Evolutionary conservation across 169 alveolate species (phyloP), one percentile per base, ranked within the genome.

Genomic region (Plasmodium gonderi): DNA sequence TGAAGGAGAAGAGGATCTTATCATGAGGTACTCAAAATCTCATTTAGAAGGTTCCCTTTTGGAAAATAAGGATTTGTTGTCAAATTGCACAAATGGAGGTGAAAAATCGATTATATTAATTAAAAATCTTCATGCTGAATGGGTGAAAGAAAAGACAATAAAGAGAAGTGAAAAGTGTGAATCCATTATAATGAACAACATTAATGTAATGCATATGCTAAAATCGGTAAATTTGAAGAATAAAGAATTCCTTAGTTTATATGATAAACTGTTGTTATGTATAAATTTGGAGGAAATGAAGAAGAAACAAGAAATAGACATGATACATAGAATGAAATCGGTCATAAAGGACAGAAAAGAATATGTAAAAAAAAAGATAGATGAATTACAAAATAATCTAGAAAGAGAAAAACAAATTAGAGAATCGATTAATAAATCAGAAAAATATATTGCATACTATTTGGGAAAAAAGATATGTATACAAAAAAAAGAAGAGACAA

Each of bases 361-460:
- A 40, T 38, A 36, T 60, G 29, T 87, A 51, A 36, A 2, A 33
- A 44, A 67, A 33, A 87, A 76, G 40, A 76, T 20, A 9, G 40
- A 87, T 6, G 79, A 79, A 60, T 42, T 79, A 29, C 85, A 91
- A 77, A 68, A 45, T 33, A 31, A 20, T 20, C 31, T 80, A 36
- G 67, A 60, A 2, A 75, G 42, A 49, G 93, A 87, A 29, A 87
- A 76, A 26, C 78, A 42, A 38, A 87, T 76, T 38, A 87, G 89
- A 67, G 80, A 87, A 3, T 38, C 17, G 20, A 23, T 87, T 33
- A 44, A 23, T 6, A 76, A 74, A 76, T 33, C 69, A 33, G 80
- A 87, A 4, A 44, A 29, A 38, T 49, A 49, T 23, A n/a, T 79
- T 1, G 23, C 8, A 11, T 17, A 54, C 7, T 42, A 33, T 31